These are phyloP conservation scores for Arthromyces matolae DNA, from an alignment of 768 basidiomycete genomes.

Conservation along the genomic window DNA sequence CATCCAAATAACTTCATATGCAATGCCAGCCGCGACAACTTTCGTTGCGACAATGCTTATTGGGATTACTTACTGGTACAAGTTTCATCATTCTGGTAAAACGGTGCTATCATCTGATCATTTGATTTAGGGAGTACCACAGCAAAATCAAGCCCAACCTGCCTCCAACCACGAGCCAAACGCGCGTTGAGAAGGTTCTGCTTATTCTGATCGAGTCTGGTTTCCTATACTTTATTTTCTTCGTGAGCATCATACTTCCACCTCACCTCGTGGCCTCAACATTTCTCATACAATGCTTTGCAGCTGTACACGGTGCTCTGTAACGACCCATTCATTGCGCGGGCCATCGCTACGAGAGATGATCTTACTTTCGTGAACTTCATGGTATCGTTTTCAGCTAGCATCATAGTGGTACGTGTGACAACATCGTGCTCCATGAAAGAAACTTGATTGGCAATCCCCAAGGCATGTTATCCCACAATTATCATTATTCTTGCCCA, in stretches of 20 bases:
- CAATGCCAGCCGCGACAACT: slow-evolving; percentile 6
- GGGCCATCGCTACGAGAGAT: not conserved
- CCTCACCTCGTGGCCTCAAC: not conserved
- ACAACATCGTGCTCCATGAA: not conserved
- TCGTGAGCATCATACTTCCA: not conserved
- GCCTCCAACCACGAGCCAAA: not conserved
- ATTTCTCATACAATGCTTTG: not conserved
- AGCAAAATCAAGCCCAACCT: slow-evolving; percentile 3
- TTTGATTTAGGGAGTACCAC: not conserved
- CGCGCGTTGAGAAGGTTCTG: slow-evolving; percentile 7
- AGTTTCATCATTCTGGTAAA: not conserved
- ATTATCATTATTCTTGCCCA: slow-evolving; percentile 1
- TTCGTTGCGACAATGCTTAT: slow-evolving; percentile 4
- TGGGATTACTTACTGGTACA: slow-evolving; percentile 3
- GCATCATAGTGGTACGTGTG: slow-evolving; percentile 4
- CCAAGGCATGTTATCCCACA: slow-evolving; percentile 3
- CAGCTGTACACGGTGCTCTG: slow-evolving; percentile 6
- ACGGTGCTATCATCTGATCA: not conserved
- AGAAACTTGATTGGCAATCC: not conserved
- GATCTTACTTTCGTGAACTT: slow-evolving; percentile 1
- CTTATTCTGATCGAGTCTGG: slow-evolving; percentile 8
- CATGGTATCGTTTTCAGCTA: slow-evolving; percentile 3
- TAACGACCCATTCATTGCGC: not conserved
- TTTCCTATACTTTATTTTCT: slow-evolving; percentile 8
- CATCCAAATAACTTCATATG: slow-evolving; percentile 6